phyloP scores from a whole-genome alignment of 345 rosid genomes.

The Eucalyptus victrix region DNA sequence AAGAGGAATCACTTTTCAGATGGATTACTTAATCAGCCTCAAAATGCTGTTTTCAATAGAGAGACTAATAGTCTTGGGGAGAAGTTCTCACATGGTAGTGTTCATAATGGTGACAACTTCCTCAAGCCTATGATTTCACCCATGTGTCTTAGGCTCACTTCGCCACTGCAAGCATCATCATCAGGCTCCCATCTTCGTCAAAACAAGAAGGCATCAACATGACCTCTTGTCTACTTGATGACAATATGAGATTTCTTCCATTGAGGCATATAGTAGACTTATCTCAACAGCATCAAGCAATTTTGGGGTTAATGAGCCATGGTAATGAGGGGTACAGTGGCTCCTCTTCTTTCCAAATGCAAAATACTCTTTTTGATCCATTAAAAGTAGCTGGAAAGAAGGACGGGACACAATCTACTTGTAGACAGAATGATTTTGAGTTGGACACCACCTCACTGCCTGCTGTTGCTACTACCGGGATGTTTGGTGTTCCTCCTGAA shows the following conservation, averaged over 20 bases:
- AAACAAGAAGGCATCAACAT: not conserved
- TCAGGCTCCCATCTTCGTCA: not conserved
- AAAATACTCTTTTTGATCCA: constrained; percentile 6
- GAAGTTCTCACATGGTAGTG: not conserved
- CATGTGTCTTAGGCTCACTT: not conserved
- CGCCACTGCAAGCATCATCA: constrained; percentile 6
- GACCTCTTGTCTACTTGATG: constrained; percentile 17
- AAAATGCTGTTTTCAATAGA: not conserved
- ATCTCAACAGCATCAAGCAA: constrained; percentile 11
- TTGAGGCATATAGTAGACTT: constrained; percentile 22
- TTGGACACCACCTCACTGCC: not conserved
- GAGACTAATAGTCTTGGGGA: not conserved
- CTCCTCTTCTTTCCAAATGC: constrained; percentile 2
- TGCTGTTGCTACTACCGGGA: not conserved
- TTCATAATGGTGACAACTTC: not conserved
- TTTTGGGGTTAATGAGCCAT: constrained; percentile 6
- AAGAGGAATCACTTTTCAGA: not conserved
- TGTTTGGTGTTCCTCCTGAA: not conserved
- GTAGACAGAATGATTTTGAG: constrained; percentile 6
- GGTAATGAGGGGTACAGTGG: constrained; percentile 1
- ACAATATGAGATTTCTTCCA: constrained; percentile 27
- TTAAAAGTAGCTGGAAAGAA: constrained; percentile 3
- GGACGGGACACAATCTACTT: not conserved
- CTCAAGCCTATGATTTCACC: not conserved
- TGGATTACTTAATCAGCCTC: not conserved